Conservation (phyloP, 805 yeast species). For the Kluyveromyces aestuarii region DNA sequence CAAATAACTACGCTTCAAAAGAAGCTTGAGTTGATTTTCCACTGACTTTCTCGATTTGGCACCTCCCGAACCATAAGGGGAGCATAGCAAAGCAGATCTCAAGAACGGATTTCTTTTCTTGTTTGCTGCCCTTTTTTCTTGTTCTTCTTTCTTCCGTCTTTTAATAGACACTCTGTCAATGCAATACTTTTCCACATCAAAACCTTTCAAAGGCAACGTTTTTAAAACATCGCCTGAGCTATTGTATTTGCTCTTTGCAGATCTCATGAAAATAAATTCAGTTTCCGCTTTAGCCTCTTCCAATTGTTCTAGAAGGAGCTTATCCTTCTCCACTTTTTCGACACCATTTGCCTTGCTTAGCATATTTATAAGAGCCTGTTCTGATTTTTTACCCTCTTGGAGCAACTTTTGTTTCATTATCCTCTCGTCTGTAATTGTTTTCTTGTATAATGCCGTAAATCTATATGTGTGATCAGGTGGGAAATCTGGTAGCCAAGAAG, state of each 20-base stretch:
- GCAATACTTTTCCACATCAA: constrained; percentile 54
- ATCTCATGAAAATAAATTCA: neutral
- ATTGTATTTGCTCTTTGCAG: constrained; percentile 2
- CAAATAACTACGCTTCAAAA: constrained; percentile 8
- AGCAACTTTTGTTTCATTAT: constrained; percentile 62
- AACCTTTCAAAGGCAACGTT: constrained; percentile 17
- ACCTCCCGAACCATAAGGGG: constrained; percentile 4
- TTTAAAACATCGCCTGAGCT: constrained; percentile 8
- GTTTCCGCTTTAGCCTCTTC: constrained; percentile 6
- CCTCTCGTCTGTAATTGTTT: constrained; percentile 59
- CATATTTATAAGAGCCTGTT: constrained; percentile 48
- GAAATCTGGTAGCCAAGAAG: constrained; percentile 72
- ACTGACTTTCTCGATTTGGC: constrained; percentile 4
- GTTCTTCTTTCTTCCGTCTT: constrained; percentile 23
- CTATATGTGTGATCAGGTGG: constrained; percentile 94
- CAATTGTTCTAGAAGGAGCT: constrained; percentile 2
- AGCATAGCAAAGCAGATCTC: constrained; percentile 12
- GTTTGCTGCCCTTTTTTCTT: constrained; percentile 15
- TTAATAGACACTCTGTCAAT: constrained; percentile 35
- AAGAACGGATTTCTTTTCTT: constrained; percentile 22
- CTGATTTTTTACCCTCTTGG: constrained; percentile 74
- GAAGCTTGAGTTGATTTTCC: constrained; percentile 6
- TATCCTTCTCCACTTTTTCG: constrained; percentile 2
- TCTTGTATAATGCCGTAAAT: constrained; percentile 60
- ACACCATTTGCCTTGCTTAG: constrained; percentile 5